Base-by-base conservation (phyloP, 2,329 filamentous ascomycete species). In the Dryadomyces quercus-mongolicae region DNA sequence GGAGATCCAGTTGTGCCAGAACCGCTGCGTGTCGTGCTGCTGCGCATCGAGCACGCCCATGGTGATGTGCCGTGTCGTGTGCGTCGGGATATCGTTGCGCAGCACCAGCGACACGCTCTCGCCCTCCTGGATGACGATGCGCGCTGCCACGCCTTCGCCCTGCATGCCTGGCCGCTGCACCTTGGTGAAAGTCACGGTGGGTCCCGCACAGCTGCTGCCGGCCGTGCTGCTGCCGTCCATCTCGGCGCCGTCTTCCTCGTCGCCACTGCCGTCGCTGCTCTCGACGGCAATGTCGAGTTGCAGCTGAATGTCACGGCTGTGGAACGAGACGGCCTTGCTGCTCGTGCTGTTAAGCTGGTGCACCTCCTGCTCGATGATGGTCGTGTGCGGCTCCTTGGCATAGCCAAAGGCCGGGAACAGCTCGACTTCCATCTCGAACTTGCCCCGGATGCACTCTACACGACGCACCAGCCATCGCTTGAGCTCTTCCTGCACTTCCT, bases 391-490 rank as follows among this genome's bases (percentile, higher is more conserved):
- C 48, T 83, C 80, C 50, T 73, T 73, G 3, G 82, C 85, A 63
- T 89, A 90, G 59, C 83, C 79, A 64, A 88, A 86, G 1, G 83
- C 80, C 1, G 86, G 86, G 59, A 88, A 88, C 13, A 89, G 71
- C 59, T 88, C 83, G 9, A 89, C 71, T 49, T 86, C 79, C 22
- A 89, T 69, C 49, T 80, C 75, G 63, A 88, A 73, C 1, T 70
- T 68, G 16, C 86, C 85, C 47, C 86, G 78, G 60, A 87, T 81
- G 61, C 86, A 89, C 64, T 88, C 85, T 1, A 87, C 79, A 54
- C 85, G 76, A 50, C 86, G 73, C 20, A 88, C 78, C 25, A 89
- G 70, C 84, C 82, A 86, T 64, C 78, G 79, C 70, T 85, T 86
- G 57, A 88, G 71, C 64, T 81, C 79, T 58, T 80, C 76, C 57